These are phyloP conservation scores for Lecanicillium sp. DNA, from an alignment of 2,329 filamentous ascomycete genomes.

Conservation along the genomic window DNA sequence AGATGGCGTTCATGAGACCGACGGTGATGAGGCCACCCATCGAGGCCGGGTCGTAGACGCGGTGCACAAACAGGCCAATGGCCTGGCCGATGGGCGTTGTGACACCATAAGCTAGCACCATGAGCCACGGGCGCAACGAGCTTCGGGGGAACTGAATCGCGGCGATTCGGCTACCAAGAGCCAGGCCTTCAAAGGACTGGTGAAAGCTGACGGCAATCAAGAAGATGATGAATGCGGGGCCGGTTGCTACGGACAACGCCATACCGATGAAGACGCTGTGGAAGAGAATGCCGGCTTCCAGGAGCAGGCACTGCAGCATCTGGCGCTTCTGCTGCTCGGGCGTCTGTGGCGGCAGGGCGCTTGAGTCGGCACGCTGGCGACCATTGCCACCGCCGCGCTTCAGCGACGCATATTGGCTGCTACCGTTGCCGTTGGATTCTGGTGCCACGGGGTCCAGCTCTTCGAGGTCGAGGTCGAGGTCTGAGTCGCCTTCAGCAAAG, in stretches of 20 bases:
- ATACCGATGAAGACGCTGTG: conserved; percentile 84
- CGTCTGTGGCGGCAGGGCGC: conserved; percentile 25
- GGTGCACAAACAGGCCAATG: conserved; percentile 71
- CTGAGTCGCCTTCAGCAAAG: conserved; percentile 43
- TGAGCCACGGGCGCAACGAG: conserved; percentile 74
- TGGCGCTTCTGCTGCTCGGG: conserved; percentile 59
- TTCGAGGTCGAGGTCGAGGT: conserved; percentile 54
- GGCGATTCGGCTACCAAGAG: conserved; percentile 77
- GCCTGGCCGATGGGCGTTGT: conserved; percentile 81
- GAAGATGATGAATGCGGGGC: conserved; percentile 73
- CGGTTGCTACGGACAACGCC: conserved; percentile 75
- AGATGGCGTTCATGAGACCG: conserved; percentile 82
- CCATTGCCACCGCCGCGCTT: conserved; percentile 19
- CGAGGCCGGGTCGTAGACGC: conserved; percentile 72
- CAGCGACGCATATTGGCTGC: conserved; percentile 27
- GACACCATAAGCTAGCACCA: conserved; percentile 70
- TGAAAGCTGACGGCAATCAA: conserved; percentile 77
- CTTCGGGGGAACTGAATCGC: conserved; percentile 70
- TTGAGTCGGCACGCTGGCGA: conserved; percentile 19
- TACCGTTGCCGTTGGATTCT: conserved; percentile 19
- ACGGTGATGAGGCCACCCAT: conserved; percentile 73
- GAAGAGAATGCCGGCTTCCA: conserved; percentile 79
- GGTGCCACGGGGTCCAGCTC: conserved; percentile 46
- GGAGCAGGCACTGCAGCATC: conserved; percentile 69
- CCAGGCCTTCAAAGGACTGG: conserved; percentile 84